phyloP scores from a whole-genome alignment of 1,284 basidiomycete species.

The Phlebopus sp. region DNA sequence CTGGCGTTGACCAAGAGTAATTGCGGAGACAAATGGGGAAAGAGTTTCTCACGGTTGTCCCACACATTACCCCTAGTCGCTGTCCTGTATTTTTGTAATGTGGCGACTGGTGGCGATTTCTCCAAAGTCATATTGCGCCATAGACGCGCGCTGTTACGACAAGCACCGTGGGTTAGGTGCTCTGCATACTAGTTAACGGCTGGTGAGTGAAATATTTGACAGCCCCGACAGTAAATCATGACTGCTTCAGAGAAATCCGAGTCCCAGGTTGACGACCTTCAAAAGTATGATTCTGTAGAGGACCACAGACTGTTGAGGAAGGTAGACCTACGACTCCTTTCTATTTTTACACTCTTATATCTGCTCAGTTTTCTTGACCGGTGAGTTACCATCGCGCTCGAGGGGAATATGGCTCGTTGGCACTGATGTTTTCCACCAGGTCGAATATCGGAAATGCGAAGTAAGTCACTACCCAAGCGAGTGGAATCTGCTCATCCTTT shows the following conservation, averaged over 20 bases:
- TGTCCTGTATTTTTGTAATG: background rate
- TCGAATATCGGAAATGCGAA: conserved; percentile 71
- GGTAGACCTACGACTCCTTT: conserved; percentile 48
- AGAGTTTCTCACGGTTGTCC: conserved; percentile 17
- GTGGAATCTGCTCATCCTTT: background rate
- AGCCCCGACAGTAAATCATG: conserved; percentile 8
- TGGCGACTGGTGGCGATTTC: background rate
- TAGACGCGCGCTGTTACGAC: conserved; percentile 2
- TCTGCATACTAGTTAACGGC: background rate
- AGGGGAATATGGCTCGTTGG: background rate
- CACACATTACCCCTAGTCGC: background rate
- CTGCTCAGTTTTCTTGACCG: conserved; percentile 69
- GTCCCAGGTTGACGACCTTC: conserved; percentile 6
- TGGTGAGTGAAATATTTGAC: background rate
- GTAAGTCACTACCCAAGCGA: conserved; percentile 31
- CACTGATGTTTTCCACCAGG: conserved; percentile 24
- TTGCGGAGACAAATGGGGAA: conserved; percentile 15
- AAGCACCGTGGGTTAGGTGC: background rate
- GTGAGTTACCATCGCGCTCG: conserved; percentile 25
- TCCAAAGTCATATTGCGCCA: conserved; percentile 6
- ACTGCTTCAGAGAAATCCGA: conserved; percentile 15
- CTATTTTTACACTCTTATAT: conserved; percentile 59
- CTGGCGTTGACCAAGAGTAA: background rate
- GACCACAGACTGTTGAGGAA: conserved; percentile 43
- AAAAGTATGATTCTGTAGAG: conserved; percentile 27